A percentile compares a stretch with the other conserved stretches of the same genome.
Conservation (phyloP, 768 basidiomycete species). For the Postia placenta region DNA sequence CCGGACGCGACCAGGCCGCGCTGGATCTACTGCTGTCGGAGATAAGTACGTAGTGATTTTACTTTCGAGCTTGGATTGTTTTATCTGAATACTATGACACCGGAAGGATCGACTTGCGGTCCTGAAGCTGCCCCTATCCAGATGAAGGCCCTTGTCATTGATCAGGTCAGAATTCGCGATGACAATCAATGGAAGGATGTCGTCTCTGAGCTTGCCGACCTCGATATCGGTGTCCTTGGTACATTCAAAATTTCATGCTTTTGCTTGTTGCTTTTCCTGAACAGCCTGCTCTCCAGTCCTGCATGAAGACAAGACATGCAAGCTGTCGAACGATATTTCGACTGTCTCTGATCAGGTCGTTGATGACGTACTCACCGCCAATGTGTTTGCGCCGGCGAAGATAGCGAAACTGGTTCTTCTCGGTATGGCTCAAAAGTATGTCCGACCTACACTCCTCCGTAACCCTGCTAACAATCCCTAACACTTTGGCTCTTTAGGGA, state of each 20-base stretch:
- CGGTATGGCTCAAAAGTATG: background rate
- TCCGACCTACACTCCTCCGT: no score
- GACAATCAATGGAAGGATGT: background rate
- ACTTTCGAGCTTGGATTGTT: background rate
- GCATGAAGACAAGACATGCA: background rate
- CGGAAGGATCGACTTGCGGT: no score
- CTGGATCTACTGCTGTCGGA: background rate
- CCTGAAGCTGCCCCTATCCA: no score
- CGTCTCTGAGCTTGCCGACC: background rate
- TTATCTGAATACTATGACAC: no score
- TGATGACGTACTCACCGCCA: background rate
- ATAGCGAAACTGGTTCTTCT: background rate
- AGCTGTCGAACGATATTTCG: background rate
- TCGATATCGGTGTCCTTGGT: background rate
- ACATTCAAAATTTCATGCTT: background rate
- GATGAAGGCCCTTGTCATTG: background rate
- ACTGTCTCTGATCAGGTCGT: background rate
- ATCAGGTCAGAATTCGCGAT: background rate
- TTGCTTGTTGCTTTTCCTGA: background rate
- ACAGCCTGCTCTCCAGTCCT: background rate
- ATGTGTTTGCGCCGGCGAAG: background rate
- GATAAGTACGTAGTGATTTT: background rate
- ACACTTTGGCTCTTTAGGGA: no score
- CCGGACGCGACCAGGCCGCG: background rate
- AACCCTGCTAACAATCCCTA: no score